These are phyloP conservation scores for Coleophoma cylindrospora DNA, from an alignment of 2,329 filamentous ascomycete species.

Conservation along the genomic window DNA sequence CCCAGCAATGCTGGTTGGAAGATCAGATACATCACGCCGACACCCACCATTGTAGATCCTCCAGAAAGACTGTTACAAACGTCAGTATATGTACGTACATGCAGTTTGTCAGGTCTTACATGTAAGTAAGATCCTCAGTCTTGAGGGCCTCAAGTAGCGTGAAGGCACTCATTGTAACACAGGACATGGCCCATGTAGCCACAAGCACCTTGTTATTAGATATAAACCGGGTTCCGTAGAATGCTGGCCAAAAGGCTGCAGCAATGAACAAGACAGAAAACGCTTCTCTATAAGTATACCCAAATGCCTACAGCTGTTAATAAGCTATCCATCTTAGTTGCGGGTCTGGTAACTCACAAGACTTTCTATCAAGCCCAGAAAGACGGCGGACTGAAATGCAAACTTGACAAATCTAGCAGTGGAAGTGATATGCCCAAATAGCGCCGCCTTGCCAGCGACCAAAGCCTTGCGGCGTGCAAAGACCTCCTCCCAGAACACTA, in stretches of 20 bases:
- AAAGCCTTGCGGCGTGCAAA: slow-evolving; percentile 72
- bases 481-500: slow-evolving; percentile 95
- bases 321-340: not conserved
- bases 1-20: slow-evolving; percentile 58
- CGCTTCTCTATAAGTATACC: slow-evolving; percentile 86
- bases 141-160: slow-evolving; percentile 87
- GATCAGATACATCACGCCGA: slow-evolving; percentile 73
- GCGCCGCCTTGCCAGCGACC: slow-evolving; percentile 55
- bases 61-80: slow-evolving; percentile 57
- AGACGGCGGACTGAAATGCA: slow-evolving; percentile 57
- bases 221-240: slow-evolving; percentile 71
- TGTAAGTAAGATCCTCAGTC: slow-evolving; percentile 67
- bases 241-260: slow-evolving; percentile 71
- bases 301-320: slow-evolving; percentile 60
- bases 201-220: slow-evolving; percentile 58
- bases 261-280: slow-evolving; percentile 76
- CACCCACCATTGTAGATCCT: slow-evolving; percentile 69
- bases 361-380: slow-evolving; percentile 72
- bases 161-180: slow-evolving; percentile 81
- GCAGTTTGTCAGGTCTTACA: slow-evolving; percentile 47
- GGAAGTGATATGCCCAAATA: slow-evolving; percentile 67
- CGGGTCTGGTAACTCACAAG: slow-evolving; percentile 48
- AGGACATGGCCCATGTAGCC: slow-evolving; percentile 70
- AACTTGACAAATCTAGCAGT: slow-evolving; percentile 53
- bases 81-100: slow-evolving; percentile 10